Base-by-base conservation (phyloP, 2,329 filamentous ascomycete genomes). In the Alternaria postmessia region DNA sequence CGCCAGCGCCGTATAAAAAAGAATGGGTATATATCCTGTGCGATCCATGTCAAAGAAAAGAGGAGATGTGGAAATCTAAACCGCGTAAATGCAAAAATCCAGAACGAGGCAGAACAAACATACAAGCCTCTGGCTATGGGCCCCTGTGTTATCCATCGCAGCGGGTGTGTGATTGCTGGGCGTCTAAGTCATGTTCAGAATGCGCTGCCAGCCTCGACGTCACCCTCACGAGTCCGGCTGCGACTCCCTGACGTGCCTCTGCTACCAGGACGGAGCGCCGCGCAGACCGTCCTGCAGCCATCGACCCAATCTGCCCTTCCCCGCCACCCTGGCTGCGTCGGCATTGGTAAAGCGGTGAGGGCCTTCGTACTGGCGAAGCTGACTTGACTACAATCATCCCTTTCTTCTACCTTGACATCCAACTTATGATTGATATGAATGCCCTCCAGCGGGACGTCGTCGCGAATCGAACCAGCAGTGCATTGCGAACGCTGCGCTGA, bases 351-450 rank as follows among this genome's bases (percentile, higher is more conserved):
- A 1, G 62, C 61, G 20, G 70, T 72, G 20, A 73, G 62, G 0
- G 61, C 63, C 12, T 54, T 63, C 8, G 64, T 71, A 36, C 71
- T 73, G 3, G 57, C 52, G 18, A 62, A 60, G 38, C 70, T 73
- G 12, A 42, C 61, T 12, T 64, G 68, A 14, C 66, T 69, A 7
- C 42, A 5, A 34, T 70, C 62, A 28, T 69, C 67, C 7, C 67
- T 59, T 41, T 68, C 64, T n/a, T 71, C 67, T 12, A 72, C 55
- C 2, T 54, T 56, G 8, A 75, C 53, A 24, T 69, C 61, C 32
- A 70, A 57, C 6, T 64, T 64, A 12, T 66, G 66, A 14, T 66
- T 71, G 49, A 71, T 54, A 38, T 72, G 68, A 26, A 73, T 72
- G 7, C 66, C 44, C 7, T 65, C 44, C 32, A 73, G 42, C 3